phyloP scores from a whole-genome alignment of 371 early-diverging fungal genomes.

The Mucor velutinosus region DNA sequence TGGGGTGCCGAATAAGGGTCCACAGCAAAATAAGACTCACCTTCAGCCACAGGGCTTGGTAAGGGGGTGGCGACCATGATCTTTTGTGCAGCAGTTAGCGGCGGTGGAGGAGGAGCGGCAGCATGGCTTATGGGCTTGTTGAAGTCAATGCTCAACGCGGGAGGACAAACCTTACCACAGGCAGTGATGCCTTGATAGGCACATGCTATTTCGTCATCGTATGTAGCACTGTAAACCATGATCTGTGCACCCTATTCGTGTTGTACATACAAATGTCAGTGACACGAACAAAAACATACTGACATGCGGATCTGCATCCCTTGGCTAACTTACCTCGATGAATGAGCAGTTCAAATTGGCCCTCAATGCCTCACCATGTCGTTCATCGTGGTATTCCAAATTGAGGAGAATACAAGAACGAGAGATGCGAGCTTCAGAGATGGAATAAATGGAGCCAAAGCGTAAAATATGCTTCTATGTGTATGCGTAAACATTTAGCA shows the following conservation, averaged over 20 bases:
- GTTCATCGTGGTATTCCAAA: conserved; percentile 19
- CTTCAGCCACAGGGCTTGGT: neutral
- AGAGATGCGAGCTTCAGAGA: conserved; percentile 7
- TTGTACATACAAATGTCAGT: neutral
- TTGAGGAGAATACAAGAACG: neutral
- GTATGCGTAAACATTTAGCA: neutral
- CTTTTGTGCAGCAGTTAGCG: no score
- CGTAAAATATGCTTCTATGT: conserved; percentile 8
- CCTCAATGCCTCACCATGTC: neutral
- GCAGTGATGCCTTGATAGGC: neutral
- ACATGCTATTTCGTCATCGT: neutral
- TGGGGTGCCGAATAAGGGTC: neutral
- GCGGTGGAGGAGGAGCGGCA: no score
- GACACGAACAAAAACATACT: neutral
- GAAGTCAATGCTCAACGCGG: neutral
- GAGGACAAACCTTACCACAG: neutral
- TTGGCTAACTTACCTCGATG: neutral
- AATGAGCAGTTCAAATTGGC: neutral
- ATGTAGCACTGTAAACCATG: neutral
- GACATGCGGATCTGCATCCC: neutral
- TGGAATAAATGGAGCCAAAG: conserved; percentile 9
- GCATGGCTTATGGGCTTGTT: neutral
- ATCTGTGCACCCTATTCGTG: neutral
- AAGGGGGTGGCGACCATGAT: neutral
- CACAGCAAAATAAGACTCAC: neutral